Percentiles rank a stretch among this genome's conserved stretches.
Evolutionary conservation across 1,284 basidiomycete species (phyloP).

Genomic region (Sporisorium graminicola): DNA sequence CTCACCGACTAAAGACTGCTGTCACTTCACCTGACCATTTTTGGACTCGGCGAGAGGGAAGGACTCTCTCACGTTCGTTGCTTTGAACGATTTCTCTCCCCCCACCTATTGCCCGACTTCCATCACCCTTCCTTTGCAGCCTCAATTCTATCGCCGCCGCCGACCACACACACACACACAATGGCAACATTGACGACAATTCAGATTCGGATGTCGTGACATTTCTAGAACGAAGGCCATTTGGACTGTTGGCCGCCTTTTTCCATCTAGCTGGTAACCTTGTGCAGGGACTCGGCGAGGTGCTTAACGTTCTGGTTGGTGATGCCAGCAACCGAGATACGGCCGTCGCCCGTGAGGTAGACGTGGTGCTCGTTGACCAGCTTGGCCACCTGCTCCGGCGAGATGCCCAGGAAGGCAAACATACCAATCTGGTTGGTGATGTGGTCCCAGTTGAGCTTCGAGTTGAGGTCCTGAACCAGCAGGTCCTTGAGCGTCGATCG

Average conservation of each 20-base stretch:
- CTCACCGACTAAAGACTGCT: neutral
- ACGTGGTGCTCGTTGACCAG: constrained; percentile 69
- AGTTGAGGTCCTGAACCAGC: constrained; percentile 67
- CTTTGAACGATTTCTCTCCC: neutral
- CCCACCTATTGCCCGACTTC: neutral
- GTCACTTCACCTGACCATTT: neutral
- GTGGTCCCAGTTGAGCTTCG: constrained; percentile 70
- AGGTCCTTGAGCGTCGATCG: constrained; percentile 66
- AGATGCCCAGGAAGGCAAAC: constrained; percentile 68
- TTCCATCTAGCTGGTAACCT: constrained; percentile 52
- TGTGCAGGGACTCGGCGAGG: constrained; percentile 66
- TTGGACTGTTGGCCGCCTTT: neutral
- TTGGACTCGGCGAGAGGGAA: neutral
- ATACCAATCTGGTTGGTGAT: constrained; percentile 70
- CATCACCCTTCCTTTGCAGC: neutral
- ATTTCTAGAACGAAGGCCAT: neutral
- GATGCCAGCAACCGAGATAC: constrained; percentile 70
- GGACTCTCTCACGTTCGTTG: neutral
- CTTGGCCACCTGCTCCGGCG: constrained; percentile 69
- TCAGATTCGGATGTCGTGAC: neutral
- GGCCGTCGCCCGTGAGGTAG: constrained; percentile 70
- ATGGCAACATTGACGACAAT: neutral
- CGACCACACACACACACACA: too few species aligned
- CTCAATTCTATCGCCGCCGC: neutral
- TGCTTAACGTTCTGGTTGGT: constrained; percentile 67